Conservation (phyloP, 1,284 basidiomycete species). For the Inonotus hispidus region DNA sequence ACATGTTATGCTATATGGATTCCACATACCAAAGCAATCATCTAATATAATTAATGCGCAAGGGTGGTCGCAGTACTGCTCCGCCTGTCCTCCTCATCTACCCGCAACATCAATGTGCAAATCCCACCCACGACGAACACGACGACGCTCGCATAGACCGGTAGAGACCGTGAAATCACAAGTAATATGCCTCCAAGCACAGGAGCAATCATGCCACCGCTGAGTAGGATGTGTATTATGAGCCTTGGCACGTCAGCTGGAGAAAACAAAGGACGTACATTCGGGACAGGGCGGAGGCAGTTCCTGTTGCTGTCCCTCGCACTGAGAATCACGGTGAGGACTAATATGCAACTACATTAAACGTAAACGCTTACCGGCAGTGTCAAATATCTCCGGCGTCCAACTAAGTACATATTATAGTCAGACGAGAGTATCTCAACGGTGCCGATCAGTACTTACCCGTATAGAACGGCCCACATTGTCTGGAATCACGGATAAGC, state of each 20-base stretch:
- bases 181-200: constrained; percentile 81
- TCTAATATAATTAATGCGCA: constrained; percentile 2
- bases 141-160: constrained; percentile 72
- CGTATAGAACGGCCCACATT: constrained; percentile 90
- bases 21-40: not conserved
- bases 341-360: not conserved
- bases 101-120: constrained; percentile 58
- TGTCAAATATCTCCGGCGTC: constrained; percentile 89
- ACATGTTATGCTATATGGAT: too few species aligned
- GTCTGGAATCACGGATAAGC: constrained; percentile 38
- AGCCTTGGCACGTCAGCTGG: constrained; percentile 12
- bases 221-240: constrained; percentile 28
- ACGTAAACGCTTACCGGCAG: constrained; percentile 48
- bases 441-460: constrained; percentile 34
- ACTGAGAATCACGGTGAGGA: constrained; percentile 35
- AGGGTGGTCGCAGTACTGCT: not conserved
- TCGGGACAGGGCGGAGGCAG: constrained; percentile 83
- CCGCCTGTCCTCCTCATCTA: constrained; percentile 23
- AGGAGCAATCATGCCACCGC: constrained; percentile 89
- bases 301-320: constrained; percentile 87
- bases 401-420: constrained; percentile 42
- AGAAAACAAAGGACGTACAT: constrained; percentile 49
- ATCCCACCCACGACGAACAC: constrained; percentile 66
- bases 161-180: constrained; percentile 64
- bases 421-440: not conserved